Percentiles rank a stretch among this genome's conserved stretches.
phyloP scores from a whole-genome alignment of 176 grass and related monocot species.

The Oryza glaberrima region DNA sequence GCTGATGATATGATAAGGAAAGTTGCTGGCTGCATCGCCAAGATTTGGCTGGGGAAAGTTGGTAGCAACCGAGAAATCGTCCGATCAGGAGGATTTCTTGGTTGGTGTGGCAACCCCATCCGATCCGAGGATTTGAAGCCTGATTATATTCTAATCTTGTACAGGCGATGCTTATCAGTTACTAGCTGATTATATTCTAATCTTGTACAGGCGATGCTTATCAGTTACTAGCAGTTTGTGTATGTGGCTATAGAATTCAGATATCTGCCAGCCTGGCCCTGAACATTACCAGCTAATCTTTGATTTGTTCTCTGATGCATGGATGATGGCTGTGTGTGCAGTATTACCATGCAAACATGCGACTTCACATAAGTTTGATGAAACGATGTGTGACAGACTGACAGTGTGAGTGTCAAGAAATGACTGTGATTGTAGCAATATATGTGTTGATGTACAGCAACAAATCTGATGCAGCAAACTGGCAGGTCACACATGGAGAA shows the following conservation, averaged over 20 bases:
- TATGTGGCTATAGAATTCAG: no score
- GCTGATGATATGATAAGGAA: no score
- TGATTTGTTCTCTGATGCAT: neutral
- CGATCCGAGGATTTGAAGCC: no score
- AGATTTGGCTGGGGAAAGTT: neutral
- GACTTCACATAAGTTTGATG: neutral
- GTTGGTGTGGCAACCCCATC: neutral
- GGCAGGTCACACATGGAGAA: neutral
- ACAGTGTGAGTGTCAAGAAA: neutral
- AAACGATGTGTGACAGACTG: neutral
- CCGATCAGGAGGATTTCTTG: neutral
- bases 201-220: no score
- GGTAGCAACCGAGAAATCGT: neutral
- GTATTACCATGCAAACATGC: no score
- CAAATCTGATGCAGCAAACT: neutral
- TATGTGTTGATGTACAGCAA: neutral
- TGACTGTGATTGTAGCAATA: neutral
- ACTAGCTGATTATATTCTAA: no score
- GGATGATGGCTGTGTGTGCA: neutral
- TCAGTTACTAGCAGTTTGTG: no score
- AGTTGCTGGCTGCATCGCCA: neutral
- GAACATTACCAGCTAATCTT: no score
- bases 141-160: no score
- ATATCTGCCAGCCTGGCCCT: no score
- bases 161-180: no score